Conservation (phyloP, 495 filamentous ascomycete species). For the Penicillium simplicissimum region DNA sequence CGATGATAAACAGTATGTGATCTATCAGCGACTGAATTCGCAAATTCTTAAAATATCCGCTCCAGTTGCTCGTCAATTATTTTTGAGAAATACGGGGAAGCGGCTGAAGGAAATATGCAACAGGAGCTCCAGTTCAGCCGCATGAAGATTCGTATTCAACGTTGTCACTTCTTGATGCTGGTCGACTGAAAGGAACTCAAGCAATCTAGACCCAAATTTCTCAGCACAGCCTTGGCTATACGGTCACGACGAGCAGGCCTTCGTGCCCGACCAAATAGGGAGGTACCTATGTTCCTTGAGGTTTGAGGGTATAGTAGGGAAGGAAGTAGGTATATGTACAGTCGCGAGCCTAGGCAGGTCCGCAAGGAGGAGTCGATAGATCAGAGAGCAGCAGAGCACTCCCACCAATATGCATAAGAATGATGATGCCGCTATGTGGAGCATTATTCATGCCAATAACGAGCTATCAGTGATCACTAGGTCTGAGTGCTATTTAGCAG, state of each 20-base stretch:
- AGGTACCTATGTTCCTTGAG: no score
- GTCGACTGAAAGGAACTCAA: no score
- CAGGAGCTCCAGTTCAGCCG: neutral
- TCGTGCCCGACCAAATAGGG: no score
- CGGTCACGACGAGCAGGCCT: no score
- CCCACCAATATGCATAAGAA: neutral
- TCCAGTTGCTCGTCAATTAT: neutral
- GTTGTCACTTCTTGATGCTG: no score
- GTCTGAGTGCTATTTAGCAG: neutral
- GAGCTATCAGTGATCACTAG: neutral
- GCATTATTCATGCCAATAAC: neutral
- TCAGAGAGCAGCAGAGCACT: neutral
- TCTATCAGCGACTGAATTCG: neutral
- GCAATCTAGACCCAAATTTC: no score
- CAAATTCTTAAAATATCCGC: neutral
- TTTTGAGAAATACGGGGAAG: neutral
- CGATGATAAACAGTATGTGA: neutral
- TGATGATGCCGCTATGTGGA: neutral
- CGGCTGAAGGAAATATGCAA: neutral
- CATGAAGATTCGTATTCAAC: neutral
- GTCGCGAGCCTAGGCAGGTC: no score
- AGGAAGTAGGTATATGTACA: no score
- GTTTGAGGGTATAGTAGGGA: no score
- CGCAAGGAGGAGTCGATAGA: neutral
- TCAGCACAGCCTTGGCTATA: no score